phyloP scores from a whole-genome alignment of 352 stramenopile species.

The Pythium periplocum region DNA sequence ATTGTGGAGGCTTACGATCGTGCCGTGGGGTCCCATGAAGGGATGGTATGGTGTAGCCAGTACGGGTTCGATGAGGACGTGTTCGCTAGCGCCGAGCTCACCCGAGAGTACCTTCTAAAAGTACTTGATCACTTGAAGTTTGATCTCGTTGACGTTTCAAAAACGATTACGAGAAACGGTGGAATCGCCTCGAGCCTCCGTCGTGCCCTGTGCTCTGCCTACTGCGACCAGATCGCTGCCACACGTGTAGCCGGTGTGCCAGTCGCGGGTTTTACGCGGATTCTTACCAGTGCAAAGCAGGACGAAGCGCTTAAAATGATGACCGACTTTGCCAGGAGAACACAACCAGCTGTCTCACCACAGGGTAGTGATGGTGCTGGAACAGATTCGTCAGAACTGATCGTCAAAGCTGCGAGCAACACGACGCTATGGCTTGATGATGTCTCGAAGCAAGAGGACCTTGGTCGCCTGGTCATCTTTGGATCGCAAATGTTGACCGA shows the following conservation, averaged over 20 bases:
- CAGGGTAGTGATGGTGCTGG: not conserved
- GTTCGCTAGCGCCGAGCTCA: conserved; percentile 10
- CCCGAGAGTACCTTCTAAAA: conserved; percentile 18
- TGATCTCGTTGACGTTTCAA: conserved; percentile 8
- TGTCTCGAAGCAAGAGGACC: not conserved
- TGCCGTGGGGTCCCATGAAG: conserved; percentile 1
- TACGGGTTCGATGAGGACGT: conserved; percentile 14
- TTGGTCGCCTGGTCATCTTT: conserved; percentile 6
- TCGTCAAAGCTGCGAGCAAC: conserved; percentile 3
- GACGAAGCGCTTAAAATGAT: conserved; percentile 3
- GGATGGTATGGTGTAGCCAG: conserved; percentile 15
- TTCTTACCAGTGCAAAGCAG: conserved; percentile 8
- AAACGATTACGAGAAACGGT: conserved; percentile 1
- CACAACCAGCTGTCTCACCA: not conserved
- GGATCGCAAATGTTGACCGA: conserved; percentile 15
- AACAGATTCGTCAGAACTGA: not conserved
- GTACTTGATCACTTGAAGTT: conserved; percentile 14
- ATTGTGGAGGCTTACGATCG: conserved; percentile 18
- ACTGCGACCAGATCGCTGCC: conserved; percentile 17
- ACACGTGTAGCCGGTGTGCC: conserved; percentile 2
- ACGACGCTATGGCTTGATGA: conserved; percentile 5
- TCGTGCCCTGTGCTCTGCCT: conserved; percentile 17
- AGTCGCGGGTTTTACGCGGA: conserved; percentile 8
- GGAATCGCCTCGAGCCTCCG: conserved; percentile 2
- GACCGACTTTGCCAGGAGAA: not conserved